These are phyloP conservation scores for Pelargonium cotyledonis DNA, from an alignment of 441 rosid species.

Conservation along the genomic window DNA sequence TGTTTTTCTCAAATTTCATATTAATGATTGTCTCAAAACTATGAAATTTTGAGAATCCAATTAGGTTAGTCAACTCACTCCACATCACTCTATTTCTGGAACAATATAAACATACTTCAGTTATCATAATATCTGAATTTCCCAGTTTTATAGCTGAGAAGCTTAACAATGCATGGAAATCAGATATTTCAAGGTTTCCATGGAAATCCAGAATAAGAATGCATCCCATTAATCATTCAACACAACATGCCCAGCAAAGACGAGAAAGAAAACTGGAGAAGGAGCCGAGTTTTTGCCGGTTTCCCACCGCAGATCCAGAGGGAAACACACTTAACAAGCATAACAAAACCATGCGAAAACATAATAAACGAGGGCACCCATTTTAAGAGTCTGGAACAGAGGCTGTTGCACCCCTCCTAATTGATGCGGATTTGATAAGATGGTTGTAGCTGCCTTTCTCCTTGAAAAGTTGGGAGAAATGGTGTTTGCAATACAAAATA, in stretches of 20 bases:
- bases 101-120: no score
- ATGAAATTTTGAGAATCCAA: no score
- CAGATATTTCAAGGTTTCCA: slow-evolving; percentile 2
- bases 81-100: no score
- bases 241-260: slow-evolving; percentile 23
- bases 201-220: neutral
- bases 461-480: slow-evolving; percentile 91
- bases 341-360: slow-evolving; percentile 20
- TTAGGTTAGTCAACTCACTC: no score
- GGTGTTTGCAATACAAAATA: slow-evolving; percentile 84
- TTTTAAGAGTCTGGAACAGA: slow-evolving; percentile 56
- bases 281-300: slow-evolving; percentile 12
- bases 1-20: no score
- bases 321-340: slow-evolving; percentile 28
- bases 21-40: no score
- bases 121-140: no score
- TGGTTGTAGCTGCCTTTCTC: slow-evolving; percentile 95
- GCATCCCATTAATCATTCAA: slow-evolving; percentile 25
- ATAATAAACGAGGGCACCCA: neutral
- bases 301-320: slow-evolving; percentile 17
- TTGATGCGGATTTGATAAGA: slow-evolving; percentile 72
- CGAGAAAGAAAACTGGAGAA: neutral
- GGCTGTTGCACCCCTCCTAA: slow-evolving; percentile 53
- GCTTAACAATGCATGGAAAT: neutral
- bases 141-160: no score